phyloP scores from a whole-genome alignment of 331 rosid genomes.

The Quercus phellos region DNA sequence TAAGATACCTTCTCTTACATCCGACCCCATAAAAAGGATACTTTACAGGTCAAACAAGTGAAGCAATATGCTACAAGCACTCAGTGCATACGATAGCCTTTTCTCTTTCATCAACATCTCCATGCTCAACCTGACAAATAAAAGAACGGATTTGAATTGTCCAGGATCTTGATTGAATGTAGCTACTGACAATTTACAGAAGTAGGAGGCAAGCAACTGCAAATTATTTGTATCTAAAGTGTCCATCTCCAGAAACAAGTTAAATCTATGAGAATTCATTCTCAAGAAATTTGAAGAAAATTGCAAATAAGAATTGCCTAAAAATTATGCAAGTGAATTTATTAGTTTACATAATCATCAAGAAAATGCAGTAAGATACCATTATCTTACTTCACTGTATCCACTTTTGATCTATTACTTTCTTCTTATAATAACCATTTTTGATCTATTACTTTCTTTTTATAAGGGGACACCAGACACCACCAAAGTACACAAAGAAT shows the following conservation, averaged over 20 bases:
- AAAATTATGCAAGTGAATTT: background rate
- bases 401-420: background rate
- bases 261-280: background rate
- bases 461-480: background rate
- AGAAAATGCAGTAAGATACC: background rate
- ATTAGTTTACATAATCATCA: background rate
- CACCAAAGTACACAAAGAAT: background rate
- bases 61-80: background rate
- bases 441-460: background rate
- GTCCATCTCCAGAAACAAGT: background rate
- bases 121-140: conserved; percentile 41
- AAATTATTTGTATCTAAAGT: background rate
- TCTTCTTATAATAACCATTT: background rate
- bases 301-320: background rate
- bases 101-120: conserved; percentile 27
- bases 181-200: background rate
- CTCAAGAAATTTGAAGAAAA: background rate
- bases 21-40: background rate
- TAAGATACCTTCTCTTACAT: no score
- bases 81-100: conserved; percentile 22
- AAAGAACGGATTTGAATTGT: background rate
- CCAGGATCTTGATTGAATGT: background rate
- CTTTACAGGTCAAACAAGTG: background rate
- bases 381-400: background rate
- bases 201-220: background rate